phyloP scores from a whole-genome alignment of 2,329 filamentous ascomycete species.

The Colletotrichum sublineola region DNA sequence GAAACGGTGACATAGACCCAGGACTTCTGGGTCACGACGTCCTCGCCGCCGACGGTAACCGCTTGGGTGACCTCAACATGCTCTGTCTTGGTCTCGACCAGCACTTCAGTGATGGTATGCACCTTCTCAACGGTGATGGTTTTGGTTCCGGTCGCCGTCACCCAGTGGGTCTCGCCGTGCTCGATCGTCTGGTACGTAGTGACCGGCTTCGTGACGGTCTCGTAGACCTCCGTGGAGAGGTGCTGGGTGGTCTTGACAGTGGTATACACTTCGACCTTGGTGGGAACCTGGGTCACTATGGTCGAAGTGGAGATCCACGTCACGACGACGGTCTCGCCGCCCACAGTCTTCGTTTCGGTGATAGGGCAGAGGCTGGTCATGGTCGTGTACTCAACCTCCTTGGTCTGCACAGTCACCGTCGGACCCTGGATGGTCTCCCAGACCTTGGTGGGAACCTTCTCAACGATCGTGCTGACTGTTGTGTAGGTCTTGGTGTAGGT shows the following conservation, averaged over 20 bases:
- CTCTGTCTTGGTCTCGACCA: slow-evolving; percentile 57
- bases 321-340: slow-evolving; percentile 56
- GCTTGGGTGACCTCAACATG: slow-evolving; percentile 57
- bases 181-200: slow-evolving; percentile 60
- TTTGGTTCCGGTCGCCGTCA: slow-evolving; percentile 59
- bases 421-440: slow-evolving; percentile 55
- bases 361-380: slow-evolving; percentile 59
- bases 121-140: slow-evolving; percentile 54
- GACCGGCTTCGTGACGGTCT: slow-evolving; percentile 54
- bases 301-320: slow-evolving; percentile 57
- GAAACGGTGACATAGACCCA: slow-evolving; percentile 48
- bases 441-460: slow-evolving; percentile 50
- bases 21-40: slow-evolving; percentile 53
- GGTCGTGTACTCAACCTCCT: slow-evolving; percentile 46
- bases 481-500: slow-evolving; percentile 48
- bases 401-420: slow-evolving; percentile 50
- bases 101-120: slow-evolving; percentile 53
- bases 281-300: slow-evolving; percentile 49
- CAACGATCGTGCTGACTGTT: slow-evolving; percentile 48
- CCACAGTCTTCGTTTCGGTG: slow-evolving; percentile 46
- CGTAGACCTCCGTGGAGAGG: slow-evolving; percentile 54
- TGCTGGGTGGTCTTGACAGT: slow-evolving; percentile 52
- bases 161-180: slow-evolving; percentile 50
- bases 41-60: slow-evolving; percentile 48
- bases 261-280: slow-evolving; percentile 51